These are phyloP conservation scores for Colletotrichum limetticola DNA, from an alignment of 2,329 filamentous ascomycete genomes.

Conservation along the genomic window DNA sequence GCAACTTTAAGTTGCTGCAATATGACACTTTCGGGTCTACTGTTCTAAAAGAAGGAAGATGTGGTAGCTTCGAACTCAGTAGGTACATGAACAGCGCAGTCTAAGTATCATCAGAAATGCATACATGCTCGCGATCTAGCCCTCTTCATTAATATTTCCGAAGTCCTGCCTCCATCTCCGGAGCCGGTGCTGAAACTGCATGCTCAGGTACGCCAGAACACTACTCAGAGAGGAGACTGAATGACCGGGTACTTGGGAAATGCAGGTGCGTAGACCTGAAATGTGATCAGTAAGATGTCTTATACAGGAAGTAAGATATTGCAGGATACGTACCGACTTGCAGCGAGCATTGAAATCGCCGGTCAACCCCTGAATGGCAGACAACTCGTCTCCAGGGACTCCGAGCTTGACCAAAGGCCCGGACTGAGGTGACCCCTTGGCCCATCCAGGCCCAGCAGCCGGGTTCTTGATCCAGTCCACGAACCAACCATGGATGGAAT, in stretches of 20 bases:
- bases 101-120: too few relatives aligned
- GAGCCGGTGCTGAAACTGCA: not conserved
- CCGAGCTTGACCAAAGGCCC: constrained; percentile 46
- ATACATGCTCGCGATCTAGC: not conserved
- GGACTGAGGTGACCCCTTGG: constrained; percentile 42
- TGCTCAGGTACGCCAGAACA: not conserved
- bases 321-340: constrained; percentile 37
- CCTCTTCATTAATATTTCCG: not conserved
- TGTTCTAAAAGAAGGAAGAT: too few relatives aligned
- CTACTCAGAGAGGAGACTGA: not conserved
- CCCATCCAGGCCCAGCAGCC: constrained; percentile 53
- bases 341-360: constrained; percentile 47
- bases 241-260: constrained; percentile 10
- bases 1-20: too few relatives aligned
- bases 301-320: too few relatives aligned
- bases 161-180: not conserved
- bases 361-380: constrained; percentile 41
- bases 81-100: too few relatives aligned
- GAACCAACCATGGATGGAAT: constrained; percentile 54
- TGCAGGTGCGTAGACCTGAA: not conserved
- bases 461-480: constrained; percentile 57
- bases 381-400: constrained; percentile 47
- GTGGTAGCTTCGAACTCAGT: too few relatives aligned
- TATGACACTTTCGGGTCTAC: too few relatives aligned
- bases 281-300: not conserved